Evolutionary conservation across 1,139 yeast species (phyloP), one percentile per base, ranked within the genome.

Genomic region (Tardiomyces depauwii): DNA sequence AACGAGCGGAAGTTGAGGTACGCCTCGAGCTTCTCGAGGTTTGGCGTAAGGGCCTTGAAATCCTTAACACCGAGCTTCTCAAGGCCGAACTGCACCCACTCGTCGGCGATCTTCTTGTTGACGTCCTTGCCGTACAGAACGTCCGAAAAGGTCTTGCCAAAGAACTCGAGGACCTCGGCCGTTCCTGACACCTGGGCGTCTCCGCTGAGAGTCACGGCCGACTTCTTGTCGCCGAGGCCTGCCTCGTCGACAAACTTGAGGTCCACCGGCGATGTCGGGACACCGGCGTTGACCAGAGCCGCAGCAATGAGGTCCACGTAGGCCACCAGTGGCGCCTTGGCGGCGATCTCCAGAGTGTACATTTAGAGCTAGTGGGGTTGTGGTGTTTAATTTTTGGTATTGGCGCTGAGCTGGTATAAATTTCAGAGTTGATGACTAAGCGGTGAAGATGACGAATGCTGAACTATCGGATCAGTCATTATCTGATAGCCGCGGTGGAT

Each of bases 1-100:
- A 76, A 88, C 3, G 96, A 77, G 62, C 96, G 79, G 72, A 85
- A 80, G 73, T 86, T 86, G 65, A 91, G 75, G 64, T 82, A 91
- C 45, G 80, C 68, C 58, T 91, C 96, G 56, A 91, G 72, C 60
- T 75, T 75, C 63, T 86, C 96, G 61, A 91, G 77, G 55, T 85
- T 80, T 44, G 71, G 75, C 25, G 94, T 74, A 54, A 91, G 74
- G 59, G 80, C 83, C 70, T 87, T 87, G 74, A 91, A 91, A 68
- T 91, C 93, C 71, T 85, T 87, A 62, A 82, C 76, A 47, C 82
- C 72, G 53, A 88, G 74, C 58, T 83, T 79, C 47, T 77, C 77
- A 55, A 74, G 69, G 40, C 94, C 87, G 57, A 81, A 74, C 50
- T 77, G 72, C 58, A 77, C 66, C 95, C 95, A 87, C 53, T 77